Evolutionary conservation across 2,329 filamentous ascomycete genomes (phyloP).

Genomic region (Fusarium pseudonygamai): DNA sequence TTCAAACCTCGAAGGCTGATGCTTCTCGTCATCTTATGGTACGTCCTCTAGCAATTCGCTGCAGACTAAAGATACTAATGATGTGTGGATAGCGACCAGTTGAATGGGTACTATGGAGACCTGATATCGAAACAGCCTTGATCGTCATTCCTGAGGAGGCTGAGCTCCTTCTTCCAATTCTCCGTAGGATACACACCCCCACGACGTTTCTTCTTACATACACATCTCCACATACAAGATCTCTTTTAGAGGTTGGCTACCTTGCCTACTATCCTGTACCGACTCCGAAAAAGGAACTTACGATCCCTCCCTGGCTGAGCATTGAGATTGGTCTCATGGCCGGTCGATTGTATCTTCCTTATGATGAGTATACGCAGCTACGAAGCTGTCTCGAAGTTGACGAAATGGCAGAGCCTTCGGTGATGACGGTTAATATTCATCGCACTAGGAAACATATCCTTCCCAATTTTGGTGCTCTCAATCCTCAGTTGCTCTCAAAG

Average conservation of each 20-base stretch:
- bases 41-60: fast-evolving
- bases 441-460: not conserved
- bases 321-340: slow-evolving; percentile 1
- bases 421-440: fast-evolving
- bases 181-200: not conserved
- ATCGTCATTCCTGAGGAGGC: not conserved
- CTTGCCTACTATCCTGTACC: not conserved
- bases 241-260: not conserved
- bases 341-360: not conserved
- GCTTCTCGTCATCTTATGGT: not conserved
- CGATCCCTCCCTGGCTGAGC: not conserved
- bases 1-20: not conserved
- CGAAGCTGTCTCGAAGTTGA: not conserved
- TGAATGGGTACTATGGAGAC: slow-evolving; percentile 2
- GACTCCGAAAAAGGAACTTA: not conserved
- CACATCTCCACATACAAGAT: not conserved
- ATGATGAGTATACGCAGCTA: not conserved
- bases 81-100: not conserved
- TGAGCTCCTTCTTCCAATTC: not conserved
- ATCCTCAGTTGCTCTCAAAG: not conserved
- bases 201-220: not conserved
- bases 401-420: too few species aligned
- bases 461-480: not conserved
- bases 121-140: not conserved
- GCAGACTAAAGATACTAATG: not conserved